Percentiles rank a stretch among this genome's conserved stretches.
phyloP scores from a whole-genome alignment of 768 basidiomycete species.

The Scleroderma bovista region DNA sequence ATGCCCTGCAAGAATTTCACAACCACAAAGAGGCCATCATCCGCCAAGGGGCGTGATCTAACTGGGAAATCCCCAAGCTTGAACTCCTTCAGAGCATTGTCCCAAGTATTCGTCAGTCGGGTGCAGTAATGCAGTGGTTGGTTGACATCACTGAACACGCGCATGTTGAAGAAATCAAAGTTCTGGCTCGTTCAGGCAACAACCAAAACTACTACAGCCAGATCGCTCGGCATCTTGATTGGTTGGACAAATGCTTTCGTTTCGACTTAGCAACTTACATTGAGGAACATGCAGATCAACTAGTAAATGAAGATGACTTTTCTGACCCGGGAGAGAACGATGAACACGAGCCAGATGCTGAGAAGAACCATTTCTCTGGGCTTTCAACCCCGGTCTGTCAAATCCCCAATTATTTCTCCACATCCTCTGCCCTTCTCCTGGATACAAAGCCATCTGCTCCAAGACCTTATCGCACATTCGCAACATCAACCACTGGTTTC shows the following conservation, averaged over 20 bases:
- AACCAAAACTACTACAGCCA: slow-evolving; percentile 2
- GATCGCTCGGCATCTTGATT: not conserved
- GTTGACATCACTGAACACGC: slow-evolving; percentile 4
- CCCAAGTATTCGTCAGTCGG: not conserved
- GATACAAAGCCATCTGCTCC: not conserved
- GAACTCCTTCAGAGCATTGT: slow-evolving; percentile 5
- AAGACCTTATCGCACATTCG: slow-evolving; percentile 1
- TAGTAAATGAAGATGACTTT: not conserved
- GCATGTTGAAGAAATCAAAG: not conserved
- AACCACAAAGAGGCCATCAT: slow-evolving; percentile 29
- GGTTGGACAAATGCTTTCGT: not conserved
- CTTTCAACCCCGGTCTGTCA: not conserved
- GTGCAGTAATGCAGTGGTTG: slow-evolving; percentile 5
- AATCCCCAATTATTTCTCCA: not conserved
- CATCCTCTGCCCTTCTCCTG: not conserved
- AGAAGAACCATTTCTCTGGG: not conserved
- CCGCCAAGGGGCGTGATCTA: slow-evolving; percentile 15
- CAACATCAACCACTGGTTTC: not conserved
- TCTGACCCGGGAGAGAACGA: not conserved
- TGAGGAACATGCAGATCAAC: not conserved
- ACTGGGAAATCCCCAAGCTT: slow-evolving; percentile 6
- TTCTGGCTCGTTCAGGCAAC: not conserved
- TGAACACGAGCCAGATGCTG: not conserved
- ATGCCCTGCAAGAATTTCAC: slow-evolving; percentile 28
- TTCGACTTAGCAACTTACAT: not conserved